These are phyloP conservation scores for Mycena haematopus DNA, from an alignment of 768 basidiomycete species.

Conservation along the genomic window DNA sequence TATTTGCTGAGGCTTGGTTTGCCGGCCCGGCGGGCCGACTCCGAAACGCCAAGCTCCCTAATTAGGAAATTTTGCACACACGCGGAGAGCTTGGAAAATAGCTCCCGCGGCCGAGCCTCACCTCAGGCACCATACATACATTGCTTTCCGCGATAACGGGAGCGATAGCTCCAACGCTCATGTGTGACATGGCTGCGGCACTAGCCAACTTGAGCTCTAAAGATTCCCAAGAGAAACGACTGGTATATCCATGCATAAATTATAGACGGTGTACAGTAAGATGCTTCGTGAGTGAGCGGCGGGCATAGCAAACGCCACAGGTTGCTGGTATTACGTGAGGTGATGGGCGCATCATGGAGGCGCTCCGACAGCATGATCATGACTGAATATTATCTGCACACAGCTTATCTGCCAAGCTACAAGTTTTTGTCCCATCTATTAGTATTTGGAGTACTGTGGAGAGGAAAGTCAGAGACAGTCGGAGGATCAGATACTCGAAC, in stretches of 20 bases:
- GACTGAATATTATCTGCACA: constrained; percentile 10
- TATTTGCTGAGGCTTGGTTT: no score
- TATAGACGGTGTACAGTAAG: constrained; percentile 9
- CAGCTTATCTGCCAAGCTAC: constrained; percentile 13
- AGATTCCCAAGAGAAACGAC: neutral
- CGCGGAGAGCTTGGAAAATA: neutral
- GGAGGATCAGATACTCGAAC: neutral
- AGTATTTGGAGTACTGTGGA: constrained; percentile 28
- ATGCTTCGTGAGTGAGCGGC: neutral
- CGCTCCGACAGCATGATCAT: constrained; percentile 1
- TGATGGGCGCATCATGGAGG: neutral
- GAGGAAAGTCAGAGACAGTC: neutral
- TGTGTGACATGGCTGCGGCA: no score
- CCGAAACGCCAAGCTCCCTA: neutral
- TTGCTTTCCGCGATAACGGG: no score
- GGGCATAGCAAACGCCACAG: neutral
- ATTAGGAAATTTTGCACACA: constrained; percentile 4
- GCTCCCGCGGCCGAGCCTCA: no score
- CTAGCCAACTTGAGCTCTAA: no score
- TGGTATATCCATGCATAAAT: constrained; percentile 9
- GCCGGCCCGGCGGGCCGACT: neutral
- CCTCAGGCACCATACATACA: no score
- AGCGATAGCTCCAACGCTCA: no score
- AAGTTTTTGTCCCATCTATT: constrained; percentile 15
- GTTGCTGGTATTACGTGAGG: neutral